These are phyloP conservation scores for Penicillium macrosclerotiorum DNA, from an alignment of 495 filamentous ascomycete genomes.

Conservation along the genomic window DNA sequence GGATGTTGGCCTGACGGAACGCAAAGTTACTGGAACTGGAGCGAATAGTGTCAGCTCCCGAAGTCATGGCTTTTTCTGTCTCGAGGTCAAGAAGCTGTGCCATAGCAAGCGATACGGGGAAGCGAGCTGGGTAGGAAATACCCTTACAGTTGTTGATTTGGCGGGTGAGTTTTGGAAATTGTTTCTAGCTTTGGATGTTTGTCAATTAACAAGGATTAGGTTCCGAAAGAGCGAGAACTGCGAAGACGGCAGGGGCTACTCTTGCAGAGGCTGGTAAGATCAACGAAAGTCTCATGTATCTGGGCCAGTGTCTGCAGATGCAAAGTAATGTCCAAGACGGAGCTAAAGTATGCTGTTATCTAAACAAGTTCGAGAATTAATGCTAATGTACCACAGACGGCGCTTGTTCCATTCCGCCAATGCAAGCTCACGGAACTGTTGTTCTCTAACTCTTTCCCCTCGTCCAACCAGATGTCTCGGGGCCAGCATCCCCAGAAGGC, in stretches of 20 bases:
- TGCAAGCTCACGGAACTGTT: conserved; percentile 96
- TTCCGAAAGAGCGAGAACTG: conserved; percentile 87
- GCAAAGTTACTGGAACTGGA: conserved; percentile 84
- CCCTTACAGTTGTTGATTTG: conserved; percentile 87
- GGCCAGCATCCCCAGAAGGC: conserved; percentile 74
- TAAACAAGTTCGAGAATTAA: background rate
- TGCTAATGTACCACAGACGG: conserved; percentile 49
- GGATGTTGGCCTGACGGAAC: conserved; percentile 83
- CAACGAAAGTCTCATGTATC: conserved; percentile 96
- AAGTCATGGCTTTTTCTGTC: conserved; percentile 94
- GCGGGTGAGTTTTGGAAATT: conserved; percentile 60
- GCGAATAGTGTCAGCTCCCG: conserved; percentile 85
- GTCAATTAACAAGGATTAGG: conserved; percentile 37
- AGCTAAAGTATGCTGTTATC: conserved; percentile 58
- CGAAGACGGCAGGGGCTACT: conserved; percentile 89
- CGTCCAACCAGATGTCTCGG: conserved; percentile 52
- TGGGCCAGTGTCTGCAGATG: conserved; percentile 96
- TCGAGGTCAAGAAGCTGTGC: conserved; percentile 85
- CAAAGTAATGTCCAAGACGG: conserved; percentile 75
- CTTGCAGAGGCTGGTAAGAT: conserved; percentile 96
- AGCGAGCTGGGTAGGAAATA: conserved; percentile 71
- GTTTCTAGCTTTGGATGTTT: background rate
- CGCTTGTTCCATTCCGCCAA: conserved; percentile 87
- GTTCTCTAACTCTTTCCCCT: conserved; percentile 92
- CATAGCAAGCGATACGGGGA: conserved; percentile 48